Base-by-base conservation (phyloP, 176 grass and related monocot genomes). In the Aechmea fasciata region DNA sequence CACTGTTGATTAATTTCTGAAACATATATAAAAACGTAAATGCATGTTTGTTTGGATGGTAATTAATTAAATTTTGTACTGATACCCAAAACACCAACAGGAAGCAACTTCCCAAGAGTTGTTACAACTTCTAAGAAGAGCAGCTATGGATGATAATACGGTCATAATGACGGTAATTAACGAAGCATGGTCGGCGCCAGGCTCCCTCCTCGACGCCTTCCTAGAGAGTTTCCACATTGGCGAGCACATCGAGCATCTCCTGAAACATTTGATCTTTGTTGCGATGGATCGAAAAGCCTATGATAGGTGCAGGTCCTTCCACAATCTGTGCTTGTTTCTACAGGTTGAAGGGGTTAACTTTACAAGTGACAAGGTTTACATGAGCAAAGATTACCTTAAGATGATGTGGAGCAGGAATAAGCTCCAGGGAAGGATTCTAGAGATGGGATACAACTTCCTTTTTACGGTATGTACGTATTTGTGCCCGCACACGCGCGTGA, bases 401-500 rank as follows among this genome's bases (percentile, higher is more conserved):
- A 90, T 96, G 91, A 88, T 91, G 84, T 96, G 91, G 91, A 75
- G 67, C 3, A 63, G 87, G 24, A 87, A 91, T 68, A 67, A 65
- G 73, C 75, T 96, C 75, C 91, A 91, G 74, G 84, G 77, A 54
- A 80, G 74, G 28, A 78, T 96, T 75, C 87, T 96, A 20, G 82
- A 85, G 77, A 82, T 91, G 12, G 87, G 91, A 50, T 95, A 76
- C 81, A 95, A 68, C 78, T 95, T 95, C 80, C 81, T 95, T 52
- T 95, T 95, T 81, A 90, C 91, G 19, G 89, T 91, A 71, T 3
- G 63, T 15, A 26, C 18, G 10, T 13, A 13, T 12, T 33, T 41
- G 23, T 2, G 13, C 29, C 3, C 33, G 3, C 33, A 7, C 33
- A 41, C 33, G 6, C 4, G 4, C 0, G 5, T 7, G 33, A 41